Conservation (phyloP, 1,139 yeast genomes). For the Yamadazyma conglobata region DNA sequence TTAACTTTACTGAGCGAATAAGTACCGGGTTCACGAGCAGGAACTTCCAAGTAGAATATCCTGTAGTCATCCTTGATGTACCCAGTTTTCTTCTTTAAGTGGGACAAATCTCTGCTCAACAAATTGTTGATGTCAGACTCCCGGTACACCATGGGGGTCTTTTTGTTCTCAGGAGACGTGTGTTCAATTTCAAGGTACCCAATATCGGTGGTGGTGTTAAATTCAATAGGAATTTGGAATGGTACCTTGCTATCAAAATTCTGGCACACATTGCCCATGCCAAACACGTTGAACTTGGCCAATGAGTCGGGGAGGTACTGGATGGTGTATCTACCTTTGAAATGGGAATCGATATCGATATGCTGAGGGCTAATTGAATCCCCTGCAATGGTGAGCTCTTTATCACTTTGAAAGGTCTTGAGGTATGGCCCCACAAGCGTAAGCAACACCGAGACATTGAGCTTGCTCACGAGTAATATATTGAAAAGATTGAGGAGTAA, state of each 20-base stretch:
- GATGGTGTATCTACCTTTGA: conserved; percentile 81
- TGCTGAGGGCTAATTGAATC: conserved; percentile 38
- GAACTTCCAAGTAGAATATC: conserved; percentile 51
- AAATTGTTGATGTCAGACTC: conserved; percentile 51
- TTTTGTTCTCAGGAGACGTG: conserved; percentile 52
- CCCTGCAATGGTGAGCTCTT: conserved; percentile 71
- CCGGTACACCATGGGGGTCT: conserved; percentile 51
- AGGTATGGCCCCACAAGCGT: conserved; percentile 39
- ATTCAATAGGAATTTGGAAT: conserved; percentile 63
- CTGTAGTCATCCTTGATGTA: conserved; percentile 25
- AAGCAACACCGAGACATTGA: conserved; percentile 34
- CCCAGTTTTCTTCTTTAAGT: conserved; percentile 22
- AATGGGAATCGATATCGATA: conserved; percentile 67
- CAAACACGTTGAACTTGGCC: conserved; percentile 77
- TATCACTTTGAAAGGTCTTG: conserved; percentile 44
- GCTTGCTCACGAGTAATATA: conserved; percentile 39
- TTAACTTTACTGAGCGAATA: conserved; percentile 65
- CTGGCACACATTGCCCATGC: conserved; percentile 57
- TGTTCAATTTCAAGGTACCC: conserved; percentile 64
- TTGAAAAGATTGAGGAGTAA: conserved; percentile 34
- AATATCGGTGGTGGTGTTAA: conserved; percentile 77
- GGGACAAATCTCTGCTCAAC: conserved; percentile 38
- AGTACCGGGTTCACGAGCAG: conserved; percentile 66
- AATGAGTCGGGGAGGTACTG: conserved; percentile 91
- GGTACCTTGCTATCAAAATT: conserved; percentile 24